Base-by-base conservation (phyloP, 352 stramenopile genomes). In the Nannochloropsis limnetica region DNA sequence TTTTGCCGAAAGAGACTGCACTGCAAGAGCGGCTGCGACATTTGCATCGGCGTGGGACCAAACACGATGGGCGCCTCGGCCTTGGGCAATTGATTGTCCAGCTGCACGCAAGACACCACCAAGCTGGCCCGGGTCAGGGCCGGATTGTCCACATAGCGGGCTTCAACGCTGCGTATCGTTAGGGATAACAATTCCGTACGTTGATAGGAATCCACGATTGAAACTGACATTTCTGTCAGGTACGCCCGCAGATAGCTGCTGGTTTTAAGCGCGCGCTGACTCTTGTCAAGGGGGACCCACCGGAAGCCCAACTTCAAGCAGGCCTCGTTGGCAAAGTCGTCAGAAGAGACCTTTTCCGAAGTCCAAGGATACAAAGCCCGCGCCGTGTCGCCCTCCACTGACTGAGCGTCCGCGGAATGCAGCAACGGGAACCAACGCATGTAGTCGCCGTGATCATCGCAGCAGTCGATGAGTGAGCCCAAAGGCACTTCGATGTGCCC, bases 1-100 rank as follows among this genome's bases (percentile, higher is more conserved):
- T 88, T 88, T 67, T 88, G 87, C 15, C 84, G 79, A 45, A 85
- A 81, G 37, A 88, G 79, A 49, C 80, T 84, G 67, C 87, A 80
- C 37, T 88, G 84, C 67, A 88, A 37, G 23, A 68, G 82, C 27
- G 87, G 80, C 67, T 86, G 49, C 11, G 85, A 80, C 81, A 84
- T 79, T 67, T 85, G 80, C 80, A 88, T 74, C 43, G 74, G 81
- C 23, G 84, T 87, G 44, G 86, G 87, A n/a, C 83, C 85, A 80
- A 89, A 31, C 45, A 89, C 83, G 22, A 89, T 85, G 1, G 86
- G 83, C 6, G 83, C 84, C 17, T 87, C 83, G 28, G 86, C 68
- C 5, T 88, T 79, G 20, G 84, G 83, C 22, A 87, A 85, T 80
- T 89, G 87, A 80, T 89, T 89, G 82, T 89, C 87, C 1, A 88